A percentile compares a stretch with the other conserved stretches of the same genome.
These are phyloP conservation scores for Nakaseomyces kungkrabaensis DNA, from an alignment of 1,139 yeast species.

Conservation along the genomic window DNA sequence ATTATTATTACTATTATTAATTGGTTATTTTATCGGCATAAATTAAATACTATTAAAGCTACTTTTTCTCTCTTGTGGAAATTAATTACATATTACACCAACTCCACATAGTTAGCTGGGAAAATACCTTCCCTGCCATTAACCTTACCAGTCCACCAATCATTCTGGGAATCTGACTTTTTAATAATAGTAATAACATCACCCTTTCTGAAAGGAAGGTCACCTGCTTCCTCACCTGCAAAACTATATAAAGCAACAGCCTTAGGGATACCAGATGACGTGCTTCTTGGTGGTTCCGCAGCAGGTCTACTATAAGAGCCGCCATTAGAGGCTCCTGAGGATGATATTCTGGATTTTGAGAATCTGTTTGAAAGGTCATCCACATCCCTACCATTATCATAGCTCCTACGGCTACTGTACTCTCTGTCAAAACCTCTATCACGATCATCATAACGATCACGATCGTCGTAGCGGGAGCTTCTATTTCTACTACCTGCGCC, in stretches of 20 bases:
- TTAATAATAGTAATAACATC: slow-evolving; percentile 86
- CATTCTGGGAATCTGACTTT: slow-evolving; percentile 79
- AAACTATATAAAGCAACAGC: slow-evolving; percentile 87
- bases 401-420: slow-evolving; percentile 5
- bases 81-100: slow-evolving; percentile 37
- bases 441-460: slow-evolving; percentile 33
- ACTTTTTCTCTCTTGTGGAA: background rate
- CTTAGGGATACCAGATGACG: slow-evolving; percentile 45
- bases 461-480: slow-evolving; percentile 26
- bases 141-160: slow-evolving; percentile 97
- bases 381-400: slow-evolving; percentile 18
- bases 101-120: slow-evolving; percentile 93
- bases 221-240: slow-evolving; percentile 64
- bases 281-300: slow-evolving; percentile 17
- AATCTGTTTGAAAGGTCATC: slow-evolving; percentile 32
- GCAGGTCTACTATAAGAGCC: slow-evolving; percentile 33
- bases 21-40: background rate
- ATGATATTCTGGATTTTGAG: slow-evolving; percentile 23
- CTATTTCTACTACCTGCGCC: slow-evolving; percentile 7
- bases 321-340: slow-evolving; percentile 18
- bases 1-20: background rate
- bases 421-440: slow-evolving; percentile 5
- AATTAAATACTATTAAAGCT: background rate
- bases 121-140: slow-evolving; percentile 83
- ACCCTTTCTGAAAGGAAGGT: slow-evolving; percentile 85